These are phyloP conservation scores for Ramaria sp. DNA, from an alignment of 768 basidiomycete species.

Conservation along the genomic window DNA sequence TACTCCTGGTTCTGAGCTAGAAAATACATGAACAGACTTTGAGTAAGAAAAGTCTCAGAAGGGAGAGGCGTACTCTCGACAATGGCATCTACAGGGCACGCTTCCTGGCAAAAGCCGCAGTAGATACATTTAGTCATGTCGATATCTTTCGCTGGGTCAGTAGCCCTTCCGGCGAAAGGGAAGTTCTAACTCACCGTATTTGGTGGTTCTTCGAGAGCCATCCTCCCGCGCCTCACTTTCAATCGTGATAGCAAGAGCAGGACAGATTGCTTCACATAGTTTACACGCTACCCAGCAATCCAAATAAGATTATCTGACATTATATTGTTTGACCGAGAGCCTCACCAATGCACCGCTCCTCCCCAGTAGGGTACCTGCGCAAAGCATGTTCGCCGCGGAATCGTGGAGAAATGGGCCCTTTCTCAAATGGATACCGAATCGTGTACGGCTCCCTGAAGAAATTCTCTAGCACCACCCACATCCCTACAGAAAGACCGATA, in stretches of 20 bases:
- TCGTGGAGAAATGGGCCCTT: slow-evolving; percentile 92
- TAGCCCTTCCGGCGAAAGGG: neutral
- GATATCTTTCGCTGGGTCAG: slow-evolving; percentile 50
- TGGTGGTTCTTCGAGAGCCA: slow-evolving; percentile 92
- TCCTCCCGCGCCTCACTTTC: slow-evolving; percentile 95
- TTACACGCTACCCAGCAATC: slow-evolving; percentile 65
- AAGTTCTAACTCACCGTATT: slow-evolving; percentile 73
- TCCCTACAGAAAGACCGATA: slow-evolving; percentile 42
- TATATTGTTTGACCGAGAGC: too few species aligned
- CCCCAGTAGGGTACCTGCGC: slow-evolving; percentile 91
- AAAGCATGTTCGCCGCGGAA: slow-evolving; percentile 98
- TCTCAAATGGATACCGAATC: slow-evolving; percentile 97
- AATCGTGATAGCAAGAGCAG: slow-evolving; percentile 98
- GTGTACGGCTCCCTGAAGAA: slow-evolving; percentile 95
- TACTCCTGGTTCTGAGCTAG: slow-evolving; percentile 95
- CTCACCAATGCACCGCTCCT: slow-evolving; percentile 97
- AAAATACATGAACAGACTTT: neutral
- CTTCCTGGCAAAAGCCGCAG: slow-evolving; percentile 99
- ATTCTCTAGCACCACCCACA: slow-evolving; percentile 94
- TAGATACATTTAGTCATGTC: slow-evolving; percentile 99
- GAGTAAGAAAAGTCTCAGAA: neutral
- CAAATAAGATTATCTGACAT: neutral
- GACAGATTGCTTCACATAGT: slow-evolving; percentile 98
- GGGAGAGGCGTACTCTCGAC: slow-evolving; percentile 73
- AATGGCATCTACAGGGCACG: slow-evolving; percentile 98